Base-by-base conservation (phyloP, 2,329 filamentous ascomycete genomes). In the Claviceps sp. region DNA sequence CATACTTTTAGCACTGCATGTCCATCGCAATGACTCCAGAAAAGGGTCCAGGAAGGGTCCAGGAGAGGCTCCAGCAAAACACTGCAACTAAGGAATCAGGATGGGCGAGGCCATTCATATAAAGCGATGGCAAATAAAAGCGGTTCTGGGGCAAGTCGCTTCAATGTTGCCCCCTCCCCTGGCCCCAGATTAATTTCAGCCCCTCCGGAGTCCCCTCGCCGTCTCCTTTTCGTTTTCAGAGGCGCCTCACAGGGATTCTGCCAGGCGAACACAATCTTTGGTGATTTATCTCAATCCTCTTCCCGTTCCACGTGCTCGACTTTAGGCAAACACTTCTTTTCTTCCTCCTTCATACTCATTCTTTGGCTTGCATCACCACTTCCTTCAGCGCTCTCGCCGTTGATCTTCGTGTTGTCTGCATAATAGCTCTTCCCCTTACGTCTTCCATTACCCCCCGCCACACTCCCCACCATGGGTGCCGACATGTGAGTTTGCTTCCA, bases 401-500 rank as follows among this genome's bases (percentile, higher is more conserved):
- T 42, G 56, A 49, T 49, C 54, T 18, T 36, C 9, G 41, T 50
- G 9, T 38, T 16, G 16, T 40, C 20, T 20, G 30, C 34, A 49
- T 6, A 16, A 45, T 51, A 34, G 50, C 18, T n/a, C 13, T 7
- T 13, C 13, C 18, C 40, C 38, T 53, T 30, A 34, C 24, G 55
- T 41, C 46, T 50, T 47, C 9, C 30, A 34, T 34, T 49, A 43
- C n/a, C 16, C 20, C 50, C 47, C 47, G 53, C 58, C 47, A 56
- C 54, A 56, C 56, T 58, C 61, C 62, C 65, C 65, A 68, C 64
- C 61, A 70, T 70, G 68, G 63, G 61, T 60, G 63, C 63, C 58
- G 63, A 70, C 61, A 63, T 64, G 68, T 70, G 60, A 66, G 67
- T 66, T 56, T 48, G 38, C 47, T 41, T 6, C 16, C 14, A 0